Base-by-base conservation (phyloP, 306 rosid species). In the Malus sylvestris region DNA sequence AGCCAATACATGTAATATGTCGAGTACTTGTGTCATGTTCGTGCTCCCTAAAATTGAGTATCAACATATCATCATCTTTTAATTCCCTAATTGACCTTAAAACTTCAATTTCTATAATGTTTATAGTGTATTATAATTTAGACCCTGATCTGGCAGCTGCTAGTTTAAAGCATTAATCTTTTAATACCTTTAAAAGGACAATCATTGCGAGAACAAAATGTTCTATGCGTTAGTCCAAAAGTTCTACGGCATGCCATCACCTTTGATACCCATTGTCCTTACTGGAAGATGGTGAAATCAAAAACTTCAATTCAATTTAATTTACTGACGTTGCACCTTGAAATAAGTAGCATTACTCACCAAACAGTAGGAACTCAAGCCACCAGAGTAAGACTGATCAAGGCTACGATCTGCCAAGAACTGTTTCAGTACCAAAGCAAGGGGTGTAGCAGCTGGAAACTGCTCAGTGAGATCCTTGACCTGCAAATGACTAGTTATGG, bases 351-450 rank as follows among this genome's bases (percentile, higher is more conserved):
- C 64, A 70, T 63, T 73, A 74, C 91, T 84, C 84, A 95, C 98
- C 98, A 95, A 90, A 81, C 96, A 95, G 81, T 95, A 92, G 65
- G 98, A 95, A 86, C 98, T 95, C 89, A 95, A 84, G 78, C 98
- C 98, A 58, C 98, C 98, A 72, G 98, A 95, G 72, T 92, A 95
- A 77, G 97, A 95, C 71, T 90, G 97, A 74, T 95, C 98, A 76
- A 95, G 91, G 83, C 98, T 90, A 70, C 98, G 92, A 87, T 95
- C 97, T 32, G 98, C 93, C 88, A 95, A 82, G 84, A 95, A 95
- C 81, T 89, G 91, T 85, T 95, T 95, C 30, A 95, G 84, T 29
- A 90, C 97, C 90, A 95, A 83, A 40, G 98, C 95, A 83, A 95
- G 93, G 57, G 97, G 97, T 63, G 89, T 87, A 62, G 91, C 97